A percentile compares a stretch with the other conserved stretches of the same genome.
These are phyloP conservation scores for Yamadazyma scolyti DNA, from an alignment of 805 yeast genomes.

Conservation along the genomic window DNA sequence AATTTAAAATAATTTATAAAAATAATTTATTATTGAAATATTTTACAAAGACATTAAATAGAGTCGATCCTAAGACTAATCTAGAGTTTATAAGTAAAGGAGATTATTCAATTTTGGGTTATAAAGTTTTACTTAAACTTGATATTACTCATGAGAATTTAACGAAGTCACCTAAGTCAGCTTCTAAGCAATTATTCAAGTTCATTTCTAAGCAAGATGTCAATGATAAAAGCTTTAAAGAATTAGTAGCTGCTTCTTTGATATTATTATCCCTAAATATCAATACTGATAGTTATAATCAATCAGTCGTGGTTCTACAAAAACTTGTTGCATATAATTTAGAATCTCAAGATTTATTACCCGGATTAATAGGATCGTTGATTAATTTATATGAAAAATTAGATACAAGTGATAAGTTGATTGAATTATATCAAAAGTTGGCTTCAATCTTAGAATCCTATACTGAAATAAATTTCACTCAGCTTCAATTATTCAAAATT, in stretches of 20 bases:
- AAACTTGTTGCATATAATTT: constrained; percentile 15
- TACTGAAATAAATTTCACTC: constrained; percentile 19
- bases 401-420: constrained; percentile 31
- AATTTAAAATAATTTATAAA: constrained; percentile 36
- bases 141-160: constrained; percentile 26
- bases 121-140: constrained; percentile 25
- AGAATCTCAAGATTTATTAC: constrained; percentile 26
- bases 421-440: constrained; percentile 14
- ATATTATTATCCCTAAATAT: constrained; percentile 24
- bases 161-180: constrained; percentile 10
- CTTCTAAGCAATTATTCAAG: constrained; percentile 20
- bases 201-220: constrained; percentile 8
- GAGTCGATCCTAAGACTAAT: too few relatives aligned
- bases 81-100: constrained; percentile 19
- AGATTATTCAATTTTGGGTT: constrained; percentile 28
- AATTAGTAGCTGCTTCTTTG: constrained; percentile 22
- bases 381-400: constrained; percentile 47
- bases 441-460: constrained; percentile 13
- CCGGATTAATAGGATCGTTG: constrained; percentile 50
- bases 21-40: constrained; percentile 44
- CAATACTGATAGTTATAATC: constrained; percentile 20
- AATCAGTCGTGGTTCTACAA: constrained; percentile 34
- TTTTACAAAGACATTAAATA: constrained; percentile 34
- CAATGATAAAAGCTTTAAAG: constrained; percentile 9
- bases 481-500: too few relatives aligned